Evolutionary conservation across 768 basidiomycete genomes (phyloP), one percentile per base, ranked within the genome.

Genomic region (Agaricus subrufescens): DNA sequence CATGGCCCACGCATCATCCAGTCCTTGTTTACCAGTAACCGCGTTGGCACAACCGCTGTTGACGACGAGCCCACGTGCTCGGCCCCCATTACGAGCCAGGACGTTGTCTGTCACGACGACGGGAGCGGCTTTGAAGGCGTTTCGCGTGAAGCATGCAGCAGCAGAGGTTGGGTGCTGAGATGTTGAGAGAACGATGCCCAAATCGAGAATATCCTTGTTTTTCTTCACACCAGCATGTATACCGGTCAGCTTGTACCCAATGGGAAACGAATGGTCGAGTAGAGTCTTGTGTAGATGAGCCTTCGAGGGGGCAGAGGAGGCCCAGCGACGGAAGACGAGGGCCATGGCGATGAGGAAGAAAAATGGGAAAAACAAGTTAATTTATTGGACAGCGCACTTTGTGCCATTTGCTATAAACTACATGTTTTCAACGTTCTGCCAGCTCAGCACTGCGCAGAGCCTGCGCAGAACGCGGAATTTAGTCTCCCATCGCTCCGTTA

Each of bases 31-130:
- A 10, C 97, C 97, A 0, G 97, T 98, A 25, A 99, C 95, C 11
- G 97, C 97, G 68, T 98, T 99, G 3, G 97, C 97, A 67, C 96
- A 97, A 1, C 96, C 97, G 61, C 89, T 91, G 75, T 97, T 99
- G 47, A 98, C 87, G 61, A 98, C 89, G n/a, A 98, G 68, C 0
- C 81, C 87, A 5, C 91, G 80, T 0, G 87, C 94, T 29, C 87
- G 74, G 2, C 94, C 94, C 0, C 71, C 73, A 23, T 78, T 82
- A 15, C 71, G 66, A n/a, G 75, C 72, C 30, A 99, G 73, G 15
- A 98, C 80, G 30, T 94, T 79, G 57, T 89, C 82, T 3, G 87
- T 91, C 48, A 98, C 94, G 46, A 88, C 66, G 12, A 98, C 95
- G 0, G 97, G 97, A 0, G 96, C 94, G 1, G 97, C 97, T 68